Evolutionary conservation across 805 yeast genomes (phyloP).

Genomic region (Saturnispora serradocipensis): DNA sequence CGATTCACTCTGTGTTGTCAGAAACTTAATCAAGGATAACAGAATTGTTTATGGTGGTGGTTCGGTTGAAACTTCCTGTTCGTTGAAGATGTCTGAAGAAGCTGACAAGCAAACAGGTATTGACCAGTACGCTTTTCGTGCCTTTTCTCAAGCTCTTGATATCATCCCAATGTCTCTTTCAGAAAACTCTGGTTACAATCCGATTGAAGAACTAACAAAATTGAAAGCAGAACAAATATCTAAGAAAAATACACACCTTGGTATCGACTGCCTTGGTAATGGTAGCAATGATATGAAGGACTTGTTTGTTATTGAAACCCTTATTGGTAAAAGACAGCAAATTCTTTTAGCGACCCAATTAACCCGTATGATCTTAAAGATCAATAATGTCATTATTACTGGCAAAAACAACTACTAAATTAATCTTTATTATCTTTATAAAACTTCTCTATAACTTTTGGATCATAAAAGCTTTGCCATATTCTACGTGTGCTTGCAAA

Average conservation of each 20-base stretch:
- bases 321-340: constrained; percentile 96
- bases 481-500: constrained; percentile 12
- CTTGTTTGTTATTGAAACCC: constrained; percentile 90
- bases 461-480: constrained; percentile 20
- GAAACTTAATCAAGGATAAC: constrained; percentile 85
- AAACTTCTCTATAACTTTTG: constrained; percentile 13
- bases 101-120: constrained; percentile 93
- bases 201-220: constrained; percentile 80
- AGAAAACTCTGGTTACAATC: constrained; percentile 92
- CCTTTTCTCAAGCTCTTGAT: constrained; percentile 86
- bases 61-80: constrained; percentile 92
- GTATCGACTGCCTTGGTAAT: constrained; percentile 88
- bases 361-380: constrained; percentile 95
- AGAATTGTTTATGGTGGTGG: constrained; percentile 99
- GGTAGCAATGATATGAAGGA: constrained; percentile 91
- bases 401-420: constrained; percentile 25
- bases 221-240: constrained; percentile 79
- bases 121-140: constrained; percentile 96
- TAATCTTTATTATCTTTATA: constrained; percentile 12
- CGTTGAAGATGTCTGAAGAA: constrained; percentile 80
- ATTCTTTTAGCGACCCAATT: constrained; percentile 91
- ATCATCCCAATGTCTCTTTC: constrained; percentile 90
- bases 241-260: constrained; percentile 61
- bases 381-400: constrained; percentile 86
- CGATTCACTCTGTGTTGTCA: constrained; percentile 93